These are phyloP conservation scores for Aspergillus eucalypticola DNA, from an alignment of 2,329 filamentous ascomycete genomes.

Conservation along the genomic window DNA sequence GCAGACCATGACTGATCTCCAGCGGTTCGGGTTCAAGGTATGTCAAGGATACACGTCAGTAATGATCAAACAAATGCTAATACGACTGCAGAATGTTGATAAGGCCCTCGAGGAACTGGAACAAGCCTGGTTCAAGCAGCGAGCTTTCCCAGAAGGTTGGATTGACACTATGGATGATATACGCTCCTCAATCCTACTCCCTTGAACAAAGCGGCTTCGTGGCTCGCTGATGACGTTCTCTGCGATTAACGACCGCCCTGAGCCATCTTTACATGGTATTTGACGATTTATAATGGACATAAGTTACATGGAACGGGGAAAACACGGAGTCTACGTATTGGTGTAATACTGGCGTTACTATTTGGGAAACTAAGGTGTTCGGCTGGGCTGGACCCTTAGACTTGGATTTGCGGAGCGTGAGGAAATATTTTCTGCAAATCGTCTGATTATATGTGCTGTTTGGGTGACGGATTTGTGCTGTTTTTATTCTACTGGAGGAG, in stretches of 20 bases:
- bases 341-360: neutral
- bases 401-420: neutral
- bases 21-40: conserved; percentile 33
- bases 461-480: neutral
- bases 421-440: neutral
- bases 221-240: too few species aligned
- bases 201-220: conserved; percentile 12
- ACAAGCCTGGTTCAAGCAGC: conserved; percentile 34
- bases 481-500: neutral
- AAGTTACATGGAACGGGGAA: neutral
- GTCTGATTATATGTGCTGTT: neutral
- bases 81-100: conserved; percentile 28
- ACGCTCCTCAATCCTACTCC: conserved; percentile 35
- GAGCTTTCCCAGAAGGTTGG: conserved; percentile 36
- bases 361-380: neutral
- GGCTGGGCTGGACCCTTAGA: neutral
- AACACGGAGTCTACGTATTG: neutral
- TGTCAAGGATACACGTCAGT: neutral
- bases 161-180: conserved; percentile 35
- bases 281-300: neutral
- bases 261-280: neutral
- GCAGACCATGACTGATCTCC: conserved; percentile 32
- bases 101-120: conserved; percentile 33
- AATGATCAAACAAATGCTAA: conserved; percentile 3
- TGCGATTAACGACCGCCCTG: neutral